Evolutionary conservation across 805 yeast species (phyloP).

Genomic region (Saccharomycopsis sp.): DNA sequence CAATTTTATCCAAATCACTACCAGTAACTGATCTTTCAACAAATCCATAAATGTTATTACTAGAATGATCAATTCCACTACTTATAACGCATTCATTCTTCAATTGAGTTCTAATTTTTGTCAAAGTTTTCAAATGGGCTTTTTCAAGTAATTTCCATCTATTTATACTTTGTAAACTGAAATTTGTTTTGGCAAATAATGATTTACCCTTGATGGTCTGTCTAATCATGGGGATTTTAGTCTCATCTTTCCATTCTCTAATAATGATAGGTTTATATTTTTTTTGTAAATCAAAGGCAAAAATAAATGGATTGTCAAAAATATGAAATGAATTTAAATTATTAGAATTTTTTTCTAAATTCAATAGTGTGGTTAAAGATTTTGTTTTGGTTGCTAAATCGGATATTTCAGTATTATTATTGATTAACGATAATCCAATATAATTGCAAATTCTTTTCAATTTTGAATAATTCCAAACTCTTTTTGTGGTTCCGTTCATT

Average conservation of each 20-base stretch:
- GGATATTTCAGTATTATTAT: no score
- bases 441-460: constrained; percentile 2
- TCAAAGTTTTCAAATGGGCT: background rate
- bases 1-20: constrained; percentile 2
- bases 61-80: background rate
- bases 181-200: constrained; percentile 1
- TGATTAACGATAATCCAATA: constrained; percentile 9
- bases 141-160: background rate
- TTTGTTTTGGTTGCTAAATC: background rate
- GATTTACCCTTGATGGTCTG: constrained; percentile 5
- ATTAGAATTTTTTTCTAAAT: constrained; percentile 1
- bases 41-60: constrained; percentile 7
- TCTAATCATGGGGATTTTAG: constrained; percentile 3
- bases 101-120: background rate
- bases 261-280: constrained; percentile 10
- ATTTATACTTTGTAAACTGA: background rate
- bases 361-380: background rate
- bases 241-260: constrained; percentile 12
- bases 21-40: constrained; percentile 7
- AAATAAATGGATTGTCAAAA: constrained; percentile 7
- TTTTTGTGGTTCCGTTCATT: constrained; percentile 6
- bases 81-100: background rate
- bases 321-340: background rate
- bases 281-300: constrained; percentile 7
- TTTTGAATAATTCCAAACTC: constrained; percentile 13